A percentile compares a stretch with the other conserved stretches of the same genome.
phyloP scores from a whole-genome alignment of 495 filamentous ascomycete species.

The Xylaria sp. region DNA sequence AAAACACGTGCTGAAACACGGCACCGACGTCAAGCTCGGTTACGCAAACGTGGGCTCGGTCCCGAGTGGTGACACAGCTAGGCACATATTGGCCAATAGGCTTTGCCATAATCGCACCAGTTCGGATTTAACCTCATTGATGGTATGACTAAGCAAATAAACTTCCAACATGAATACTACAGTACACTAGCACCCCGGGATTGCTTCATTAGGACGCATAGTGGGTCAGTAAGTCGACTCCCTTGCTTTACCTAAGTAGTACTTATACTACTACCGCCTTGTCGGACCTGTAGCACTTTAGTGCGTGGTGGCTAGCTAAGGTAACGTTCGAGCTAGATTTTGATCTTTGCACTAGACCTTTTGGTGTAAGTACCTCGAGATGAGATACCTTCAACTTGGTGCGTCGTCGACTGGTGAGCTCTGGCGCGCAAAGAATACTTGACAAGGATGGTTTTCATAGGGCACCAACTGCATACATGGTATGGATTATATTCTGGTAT shows the following conservation, averaged over 20 bases:
- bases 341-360: no score
- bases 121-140: background rate
- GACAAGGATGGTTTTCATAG: no score
- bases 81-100: background rate
- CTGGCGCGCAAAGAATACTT: no score
- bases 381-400: no score
- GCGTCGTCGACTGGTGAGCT: no score
- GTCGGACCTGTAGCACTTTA: no score
- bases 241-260: background rate
- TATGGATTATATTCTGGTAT: background rate
- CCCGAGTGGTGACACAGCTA: background rate
- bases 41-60: constrained; percentile 7
- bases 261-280: no score
- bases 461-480: no score
- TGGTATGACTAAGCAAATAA: background rate
- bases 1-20: background rate
- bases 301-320: no score
- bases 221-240: background rate
- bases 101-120: background rate
- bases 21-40: background rate
- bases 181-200: background rate
- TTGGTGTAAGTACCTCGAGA: no score
- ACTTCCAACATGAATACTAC: background rate
- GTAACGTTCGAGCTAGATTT: no score
- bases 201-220: background rate